A percentile compares a stretch with the other conserved stretches of the same genome.
Evolutionary conservation across 1,139 yeast genomes (phyloP).

Genomic region (Scheffersomyces insectosa): DNA sequence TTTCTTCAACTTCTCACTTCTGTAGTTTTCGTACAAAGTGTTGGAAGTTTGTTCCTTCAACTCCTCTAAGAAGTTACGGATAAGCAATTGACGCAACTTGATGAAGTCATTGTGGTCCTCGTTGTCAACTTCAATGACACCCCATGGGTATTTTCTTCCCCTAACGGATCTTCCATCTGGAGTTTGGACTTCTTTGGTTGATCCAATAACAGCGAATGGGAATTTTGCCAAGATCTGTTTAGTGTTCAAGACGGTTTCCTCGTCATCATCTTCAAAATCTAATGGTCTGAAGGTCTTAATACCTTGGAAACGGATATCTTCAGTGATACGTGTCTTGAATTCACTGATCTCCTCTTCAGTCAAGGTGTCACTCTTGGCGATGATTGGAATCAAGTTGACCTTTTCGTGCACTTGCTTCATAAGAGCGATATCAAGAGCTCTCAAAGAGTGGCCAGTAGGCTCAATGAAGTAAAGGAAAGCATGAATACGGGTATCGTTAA

Average conservation of each 20-base stretch:
- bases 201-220: slow-evolving; percentile 96
- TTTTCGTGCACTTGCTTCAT: slow-evolving; percentile 89
- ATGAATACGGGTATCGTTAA: slow-evolving; percentile 78
- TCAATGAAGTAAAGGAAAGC: slow-evolving; percentile 90
- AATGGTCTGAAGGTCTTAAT: slow-evolving; percentile 82
- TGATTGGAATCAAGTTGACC: slow-evolving; percentile 91
- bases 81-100: slow-evolving; percentile 82
- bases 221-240: slow-evolving; percentile 66
- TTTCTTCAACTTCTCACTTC: slow-evolving; percentile 74
- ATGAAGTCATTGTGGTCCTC: slow-evolving; percentile 93
- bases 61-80: slow-evolving; percentile 92
- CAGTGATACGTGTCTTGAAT: slow-evolving; percentile 74
- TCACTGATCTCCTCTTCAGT: slow-evolving; percentile 79
- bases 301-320: slow-evolving; percentile 73
- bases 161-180: slow-evolving; percentile 79
- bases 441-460: slow-evolving; percentile 94
- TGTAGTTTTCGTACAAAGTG: slow-evolving; percentile 80
- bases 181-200: slow-evolving; percentile 72
- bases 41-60: slow-evolving; percentile 84
- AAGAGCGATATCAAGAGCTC: slow-evolving; percentile 83
- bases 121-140: slow-evolving; percentile 92
- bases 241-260: slow-evolving; percentile 70
- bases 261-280: slow-evolving; percentile 81
- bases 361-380: slow-evolving; percentile 92
- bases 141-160: slow-evolving; percentile 98